Base-by-base conservation (phyloP, 2,329 filamentous ascomycete genomes). In the Colletotrichum lupini region DNA sequence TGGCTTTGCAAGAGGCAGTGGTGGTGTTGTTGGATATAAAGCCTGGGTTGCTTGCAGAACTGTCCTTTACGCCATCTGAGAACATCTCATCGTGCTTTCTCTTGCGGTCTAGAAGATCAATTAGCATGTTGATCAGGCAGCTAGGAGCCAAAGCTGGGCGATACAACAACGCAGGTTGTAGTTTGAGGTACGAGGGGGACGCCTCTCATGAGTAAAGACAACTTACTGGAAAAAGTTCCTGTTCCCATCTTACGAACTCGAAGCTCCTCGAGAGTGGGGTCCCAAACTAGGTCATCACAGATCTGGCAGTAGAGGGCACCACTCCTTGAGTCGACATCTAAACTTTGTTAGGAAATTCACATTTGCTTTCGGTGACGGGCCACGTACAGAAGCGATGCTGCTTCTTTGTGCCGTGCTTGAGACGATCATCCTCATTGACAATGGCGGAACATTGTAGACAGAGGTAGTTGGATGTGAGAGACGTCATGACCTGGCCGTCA, bases 271-370 rank as follows among this genome's bases (percentile, higher is more conserved):
- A 97, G 85, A 6, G 92, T 93, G 6, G 93, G 93, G 77, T 97
- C 94, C 87, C 94, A 96, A 37, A 97, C 92, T 75, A 94, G 91
- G 80, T 97, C 94, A 79, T 93, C 90, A 80, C 94, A 97, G 80
- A 94, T 92, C 76, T 95, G 92, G 81, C 94, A 97, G 82, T 93
- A 96, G 7, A 97, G 84, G 62, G 91, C 88, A 52, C 94, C 94
- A 76, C 89, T 92, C 72, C 91, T 87, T 28, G 94, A 96, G 79
- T 97, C 94, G 52, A 95, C 92, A 79, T 93, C 93, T 95, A 76
- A 24, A 53, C 5, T 7, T 63, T 77, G 79, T 82, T 74, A 84
- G 78, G 74, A 65, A 28, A 16, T 22, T 37, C 28, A 4, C n/a
- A 28, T 24, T 35, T 8, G 6, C 46, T 11, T 12, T 24, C 16